phyloP scores from a whole-genome alignment of 257 asterid genomes.

The Fraxinus quadrangulata region DNA sequence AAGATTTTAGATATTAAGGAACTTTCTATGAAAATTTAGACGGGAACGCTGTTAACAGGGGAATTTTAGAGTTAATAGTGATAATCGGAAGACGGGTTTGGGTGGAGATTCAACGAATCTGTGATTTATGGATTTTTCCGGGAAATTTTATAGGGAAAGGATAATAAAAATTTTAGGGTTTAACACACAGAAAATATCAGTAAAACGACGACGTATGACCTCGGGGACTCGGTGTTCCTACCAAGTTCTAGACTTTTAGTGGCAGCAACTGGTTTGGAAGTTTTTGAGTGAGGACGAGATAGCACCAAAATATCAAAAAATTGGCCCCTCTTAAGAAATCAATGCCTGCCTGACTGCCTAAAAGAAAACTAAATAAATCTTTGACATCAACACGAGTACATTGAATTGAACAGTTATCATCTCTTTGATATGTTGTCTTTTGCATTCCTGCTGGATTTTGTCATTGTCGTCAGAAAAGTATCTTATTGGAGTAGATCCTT shows the following conservation, averaged over 20 bases:
- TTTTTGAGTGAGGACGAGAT: background rate
- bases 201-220: conserved; percentile 11
- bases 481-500: background rate
- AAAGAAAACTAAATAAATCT: background rate
- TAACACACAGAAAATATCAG: background rate
- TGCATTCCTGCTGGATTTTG: background rate
- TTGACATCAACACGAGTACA: too few species aligned
- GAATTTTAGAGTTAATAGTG: conserved; percentile 34
- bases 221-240: background rate
- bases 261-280: background rate
- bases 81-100: conserved; percentile 5
- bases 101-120: background rate
- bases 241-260: background rate
- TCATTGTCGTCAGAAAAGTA: background rate
- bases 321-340: too few species aligned
- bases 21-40: background rate
- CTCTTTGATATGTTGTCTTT: background rate
- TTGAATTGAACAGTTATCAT: too few species aligned
- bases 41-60: conserved; percentile 25
- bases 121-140: conserved; percentile 1
- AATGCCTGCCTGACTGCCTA: background rate
- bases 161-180: background rate
- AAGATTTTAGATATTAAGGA: conserved; percentile 21
- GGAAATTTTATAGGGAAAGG: conserved; percentile 12
- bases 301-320: conserved; percentile 18